phyloP scores from a whole-genome alignment of 441 rosid species.

The Cnidoscolus chayamansa region DNA sequence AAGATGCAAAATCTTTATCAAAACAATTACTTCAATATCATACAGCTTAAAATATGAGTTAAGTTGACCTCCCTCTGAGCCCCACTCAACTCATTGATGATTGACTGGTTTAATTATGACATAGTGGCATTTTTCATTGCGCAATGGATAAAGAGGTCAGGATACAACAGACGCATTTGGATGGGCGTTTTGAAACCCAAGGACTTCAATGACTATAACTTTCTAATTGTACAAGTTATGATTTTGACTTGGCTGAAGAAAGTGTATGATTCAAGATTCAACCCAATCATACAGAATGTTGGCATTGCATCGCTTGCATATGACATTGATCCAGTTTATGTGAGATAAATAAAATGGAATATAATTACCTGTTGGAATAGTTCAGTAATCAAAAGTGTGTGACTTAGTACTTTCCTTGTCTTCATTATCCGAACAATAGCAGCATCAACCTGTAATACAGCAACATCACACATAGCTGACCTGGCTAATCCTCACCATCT shows the following conservation, averaged over 20 bases:
- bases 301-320: not conserved
- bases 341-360: not conserved
- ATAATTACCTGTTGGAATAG: constrained; percentile 92
- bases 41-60: not conserved
- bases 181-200: not conserved
- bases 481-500: constrained; percentile 11
- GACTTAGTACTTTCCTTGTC: constrained; percentile 95
- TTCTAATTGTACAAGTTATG: not conserved
- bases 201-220: not conserved
- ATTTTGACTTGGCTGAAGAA: not conserved
- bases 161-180: not conserved
- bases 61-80: not conserved
- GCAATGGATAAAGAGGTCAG: not conserved
- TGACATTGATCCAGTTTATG: not conserved
- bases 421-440: constrained; percentile 99
- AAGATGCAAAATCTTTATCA: constrained; percentile 15
- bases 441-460: constrained; percentile 73
- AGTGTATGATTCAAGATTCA: too few species aligned
- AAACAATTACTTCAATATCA: not conserved
- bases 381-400: constrained; percentile 95
- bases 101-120: not conserved
- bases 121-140: not conserved
- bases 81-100: not conserved
- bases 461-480: constrained; percentile 12
- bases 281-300: not conserved